Base-by-base conservation (phyloP, 768 basidiomycete species). In the Paxillus ammoniavirescens region DNA sequence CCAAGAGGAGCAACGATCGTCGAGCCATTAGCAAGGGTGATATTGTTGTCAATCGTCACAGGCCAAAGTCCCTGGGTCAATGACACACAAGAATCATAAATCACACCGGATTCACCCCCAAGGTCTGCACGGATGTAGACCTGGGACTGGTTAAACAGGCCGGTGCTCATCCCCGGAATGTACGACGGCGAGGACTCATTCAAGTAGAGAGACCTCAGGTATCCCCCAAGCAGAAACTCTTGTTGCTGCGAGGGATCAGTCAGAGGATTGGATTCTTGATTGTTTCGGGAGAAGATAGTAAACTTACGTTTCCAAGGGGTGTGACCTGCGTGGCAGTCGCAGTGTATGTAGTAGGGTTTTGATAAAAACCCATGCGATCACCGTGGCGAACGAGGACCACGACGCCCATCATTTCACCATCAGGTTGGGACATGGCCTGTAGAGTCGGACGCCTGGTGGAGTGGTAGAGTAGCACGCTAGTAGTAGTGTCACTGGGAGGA, bases 51-150 rank as follows among this genome's bases (percentile, higher is more conserved):
- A 13, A 58, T 26, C 5, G 76, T 80, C 2, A 72, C 67, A 2
- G 87, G 88, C 71, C 79, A 86, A 42, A 91, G 64, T 12, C 88
- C 89, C 65, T 91, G 89, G 9, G 85, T 68, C 47, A 90, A 67
- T 0, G 89, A 85, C 23, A 80, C 70, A 9, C 87, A 83, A 5
- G 85, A 84, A 60, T 88, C 82, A 55, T 76, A 76, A 41, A 85
- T 83, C n/a, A 86, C 83, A 35, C 76, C 80, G 15, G 78, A 80
- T 69, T 91, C 88, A 15, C 82, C 86, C 6, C 85, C 85, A 26
- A 79, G 81, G 66, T 90, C 87, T 1, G 89, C 87, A 15, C 77
- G 79, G 47, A 83, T 76, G 33, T 65, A 62, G 54, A 80, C 70
- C 61, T 79, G 73, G 48, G 61, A 65, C 45, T 70, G 67, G 41